These are phyloP conservation scores for Olyra latifolia DNA, from an alignment of 176 grass and related monocot genomes.

Conservation along the genomic window DNA sequence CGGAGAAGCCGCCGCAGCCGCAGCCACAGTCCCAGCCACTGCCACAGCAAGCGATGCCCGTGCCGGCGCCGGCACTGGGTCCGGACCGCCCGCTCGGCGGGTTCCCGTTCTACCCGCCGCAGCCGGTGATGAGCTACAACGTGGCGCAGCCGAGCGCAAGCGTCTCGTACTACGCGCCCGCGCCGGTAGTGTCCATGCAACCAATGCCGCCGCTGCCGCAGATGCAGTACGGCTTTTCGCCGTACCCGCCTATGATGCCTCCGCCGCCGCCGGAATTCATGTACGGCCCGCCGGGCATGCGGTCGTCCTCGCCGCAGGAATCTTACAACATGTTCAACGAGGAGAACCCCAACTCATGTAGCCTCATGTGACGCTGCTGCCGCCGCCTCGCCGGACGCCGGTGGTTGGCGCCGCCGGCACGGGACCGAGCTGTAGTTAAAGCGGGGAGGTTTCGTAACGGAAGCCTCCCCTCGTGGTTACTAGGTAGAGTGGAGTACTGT, in stretches of 20 bases:
- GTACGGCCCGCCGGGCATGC: slow-evolving; percentile 52
- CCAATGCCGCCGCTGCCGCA: slow-evolving; percentile 24
- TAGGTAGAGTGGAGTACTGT: slow-evolving; percentile 27
- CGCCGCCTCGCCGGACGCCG: neutral
- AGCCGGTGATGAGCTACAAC: slow-evolving; percentile 78
- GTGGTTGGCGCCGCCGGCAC: neutral
- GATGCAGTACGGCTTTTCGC: slow-evolving; percentile 32
- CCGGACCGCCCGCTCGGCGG: slow-evolving; percentile 19
- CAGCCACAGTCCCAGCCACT: neutral
- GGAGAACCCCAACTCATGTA: slow-evolving; percentile 65
- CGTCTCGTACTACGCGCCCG: slow-evolving; percentile 70
- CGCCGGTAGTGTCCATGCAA: slow-evolving; percentile 23
- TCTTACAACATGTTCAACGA: slow-evolving; percentile 59
- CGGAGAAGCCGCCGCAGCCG: neutral
- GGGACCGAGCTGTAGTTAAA: slow-evolving; percentile 35
- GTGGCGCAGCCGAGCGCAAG: slow-evolving; percentile 61
- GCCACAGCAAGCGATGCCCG: neutral
- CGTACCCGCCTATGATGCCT: slow-evolving; percentile 16
- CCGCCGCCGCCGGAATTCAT: slow-evolving; percentile 37
- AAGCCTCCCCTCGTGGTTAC: slow-evolving; percentile 34
- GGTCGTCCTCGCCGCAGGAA: slow-evolving; percentile 40
- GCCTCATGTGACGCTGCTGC: slow-evolving; percentile 50
- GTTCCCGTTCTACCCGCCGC: slow-evolving; percentile 47
- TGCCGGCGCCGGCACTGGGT: neutral
- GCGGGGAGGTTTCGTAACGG: slow-evolving; percentile 30